Conservation (phyloP, 768 basidiomycete genomes). For the Serendipita vermifera region DNA sequence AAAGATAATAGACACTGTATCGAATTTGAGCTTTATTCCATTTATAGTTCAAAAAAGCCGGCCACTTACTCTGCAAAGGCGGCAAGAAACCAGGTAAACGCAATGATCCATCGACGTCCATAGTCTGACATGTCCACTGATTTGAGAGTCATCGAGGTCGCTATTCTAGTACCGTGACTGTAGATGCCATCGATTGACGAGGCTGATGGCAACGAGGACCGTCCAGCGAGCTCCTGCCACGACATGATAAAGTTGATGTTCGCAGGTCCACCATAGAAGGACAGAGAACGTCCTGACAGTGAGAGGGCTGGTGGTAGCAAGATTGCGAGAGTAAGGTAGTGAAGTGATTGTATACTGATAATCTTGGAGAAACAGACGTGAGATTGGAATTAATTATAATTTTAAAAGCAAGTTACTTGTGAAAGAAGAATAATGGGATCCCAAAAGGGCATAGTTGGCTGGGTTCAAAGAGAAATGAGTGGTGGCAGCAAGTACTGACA, state of each 20-base stretch:
- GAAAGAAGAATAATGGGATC: slow-evolving; percentile 80
- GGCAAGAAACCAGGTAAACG: slow-evolving; percentile 71
- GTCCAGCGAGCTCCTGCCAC: slow-evolving; percentile 90
- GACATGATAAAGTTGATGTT: slow-evolving; percentile 70
- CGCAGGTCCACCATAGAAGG: slow-evolving; percentile 23
- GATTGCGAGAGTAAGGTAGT: slow-evolving; percentile 80
- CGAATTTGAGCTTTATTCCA: slow-evolving; percentile 23
- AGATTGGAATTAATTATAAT: no score
- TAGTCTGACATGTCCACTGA: slow-evolving; percentile 67
- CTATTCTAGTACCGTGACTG: slow-evolving; percentile 46
- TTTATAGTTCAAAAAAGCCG: not conserved
- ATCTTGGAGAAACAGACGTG: slow-evolving; percentile 44
- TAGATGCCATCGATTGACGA: slow-evolving; percentile 55
- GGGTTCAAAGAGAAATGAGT: slow-evolving; percentile 36
- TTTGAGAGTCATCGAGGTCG: slow-evolving; percentile 15
- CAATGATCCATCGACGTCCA: slow-evolving; percentile 81
- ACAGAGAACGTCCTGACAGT: slow-evolving; percentile 23
- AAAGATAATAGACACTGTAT: slow-evolving; percentile 65
- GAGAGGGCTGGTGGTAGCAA: slow-evolving; percentile 68
- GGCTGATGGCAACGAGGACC: slow-evolving; percentile 26
- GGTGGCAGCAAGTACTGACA: slow-evolving; percentile 24
- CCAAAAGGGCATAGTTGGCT: slow-evolving; percentile 44
- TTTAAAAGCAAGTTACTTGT: slow-evolving; percentile 43
- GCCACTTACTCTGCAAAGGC: slow-evolving; percentile 70
- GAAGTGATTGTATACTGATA: slow-evolving; percentile 80